Conservation (phyloP, 495 filamentous ascomycete genomes). For the Penicillium longicatenatum region DNA sequence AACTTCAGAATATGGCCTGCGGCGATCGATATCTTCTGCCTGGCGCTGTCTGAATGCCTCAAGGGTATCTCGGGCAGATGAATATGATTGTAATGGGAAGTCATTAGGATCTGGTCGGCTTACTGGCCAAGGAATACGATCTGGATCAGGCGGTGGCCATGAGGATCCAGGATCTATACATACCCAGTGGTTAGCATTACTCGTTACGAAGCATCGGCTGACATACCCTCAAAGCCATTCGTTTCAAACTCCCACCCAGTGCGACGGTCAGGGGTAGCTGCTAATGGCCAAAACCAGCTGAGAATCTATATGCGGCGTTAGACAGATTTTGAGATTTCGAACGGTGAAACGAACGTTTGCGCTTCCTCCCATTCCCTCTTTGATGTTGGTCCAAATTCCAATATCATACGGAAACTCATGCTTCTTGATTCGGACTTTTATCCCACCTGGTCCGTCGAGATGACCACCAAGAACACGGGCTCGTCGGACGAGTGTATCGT, state of each 20-base stretch:
- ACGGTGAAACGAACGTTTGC: conserved; percentile 37
- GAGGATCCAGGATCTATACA: conserved; percentile 45
- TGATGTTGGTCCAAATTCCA: conserved; percentile 79
- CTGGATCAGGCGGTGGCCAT: conserved; percentile 94
- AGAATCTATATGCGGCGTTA: conserved; percentile 39
- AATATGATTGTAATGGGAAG: conserved; percentile 34
- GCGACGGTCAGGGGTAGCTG: conserved; percentile 53
- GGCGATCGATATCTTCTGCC: conserved; percentile 52
- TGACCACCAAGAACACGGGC: conserved; percentile 58
- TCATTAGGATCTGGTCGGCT: conserved; percentile 28
- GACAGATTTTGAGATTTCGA: background rate
- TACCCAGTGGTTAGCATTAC: background rate
- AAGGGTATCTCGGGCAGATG: conserved; percentile 49
- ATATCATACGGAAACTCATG: conserved; percentile 94
- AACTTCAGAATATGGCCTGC: conserved; percentile 25
- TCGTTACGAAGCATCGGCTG: background rate
- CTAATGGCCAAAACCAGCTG: conserved; percentile 67
- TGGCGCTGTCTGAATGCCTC: conserved; percentile 61
- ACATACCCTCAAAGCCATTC: conserved; percentile 81
- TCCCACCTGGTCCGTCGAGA: conserved; percentile 62
- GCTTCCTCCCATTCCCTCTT: conserved; percentile 71
- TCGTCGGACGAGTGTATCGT: conserved; percentile 70
- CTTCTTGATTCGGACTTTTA: conserved; percentile 53
- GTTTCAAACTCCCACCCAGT: conserved; percentile 71
- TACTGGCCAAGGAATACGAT: conserved; percentile 62